Percentiles rank a stretch among this genome's conserved stretches.
Evolutionary conservation across 805 yeast species (phyloP).

Genomic region (Yarrowia osloensis): DNA sequence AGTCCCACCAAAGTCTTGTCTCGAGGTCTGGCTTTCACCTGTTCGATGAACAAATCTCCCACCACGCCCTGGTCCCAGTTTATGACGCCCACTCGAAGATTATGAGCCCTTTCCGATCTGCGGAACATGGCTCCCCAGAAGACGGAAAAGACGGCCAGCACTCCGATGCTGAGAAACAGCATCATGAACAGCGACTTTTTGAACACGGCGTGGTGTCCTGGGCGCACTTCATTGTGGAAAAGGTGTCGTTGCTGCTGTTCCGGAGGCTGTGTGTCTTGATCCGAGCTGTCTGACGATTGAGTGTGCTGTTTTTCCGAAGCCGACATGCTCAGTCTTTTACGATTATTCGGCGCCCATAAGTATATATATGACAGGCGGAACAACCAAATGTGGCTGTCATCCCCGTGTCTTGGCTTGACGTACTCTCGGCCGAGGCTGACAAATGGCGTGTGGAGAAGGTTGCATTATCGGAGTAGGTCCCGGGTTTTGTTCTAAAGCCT

Average conservation of each 20-base stretch:
- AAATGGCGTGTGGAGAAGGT: constrained; percentile 6
- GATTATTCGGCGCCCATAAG: neutral
- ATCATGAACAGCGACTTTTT: neutral
- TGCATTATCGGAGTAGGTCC: constrained; percentile 1
- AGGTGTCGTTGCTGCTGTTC: neutral
- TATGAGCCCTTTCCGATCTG: constrained; percentile 41
- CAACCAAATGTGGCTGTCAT: neutral
- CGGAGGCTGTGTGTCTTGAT: neutral
- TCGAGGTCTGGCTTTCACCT: neutral
- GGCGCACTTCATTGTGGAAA: neutral
- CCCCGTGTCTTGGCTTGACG: neutral
- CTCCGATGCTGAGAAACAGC: neutral
- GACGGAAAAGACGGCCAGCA: constrained; percentile 46
- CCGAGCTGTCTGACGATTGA: neutral
- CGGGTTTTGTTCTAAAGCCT: neutral
- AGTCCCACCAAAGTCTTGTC: neutral
- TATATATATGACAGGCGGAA: neutral
- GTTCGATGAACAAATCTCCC: constrained; percentile 23
- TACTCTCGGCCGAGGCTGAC: constrained; percentile 16
- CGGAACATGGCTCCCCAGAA: constrained; percentile 54
- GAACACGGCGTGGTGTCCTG: neutral
- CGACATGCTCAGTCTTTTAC: neutral
- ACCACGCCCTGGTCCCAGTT: constrained; percentile 42
- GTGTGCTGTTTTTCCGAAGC: neutral
- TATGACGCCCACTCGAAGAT: constrained; percentile 47